Conservation (phyloP, 116 monocot genomes). For the Papilionanthe hybrid region DNA sequence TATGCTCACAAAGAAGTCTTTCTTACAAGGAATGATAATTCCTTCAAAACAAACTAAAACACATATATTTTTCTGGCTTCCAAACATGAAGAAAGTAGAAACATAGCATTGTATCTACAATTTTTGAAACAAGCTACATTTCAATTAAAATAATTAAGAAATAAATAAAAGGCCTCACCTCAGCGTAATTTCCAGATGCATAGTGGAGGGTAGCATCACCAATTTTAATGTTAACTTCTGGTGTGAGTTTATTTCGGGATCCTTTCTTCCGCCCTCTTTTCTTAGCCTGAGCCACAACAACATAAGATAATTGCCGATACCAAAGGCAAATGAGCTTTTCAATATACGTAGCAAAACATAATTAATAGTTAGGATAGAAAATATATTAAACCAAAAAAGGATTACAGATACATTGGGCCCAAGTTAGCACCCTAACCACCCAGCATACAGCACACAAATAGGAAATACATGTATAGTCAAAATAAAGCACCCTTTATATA, state of each 20-base stretch:
- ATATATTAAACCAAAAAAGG: too few species aligned
- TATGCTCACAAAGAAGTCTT: too few species aligned
- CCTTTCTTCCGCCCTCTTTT: conserved; percentile 78
- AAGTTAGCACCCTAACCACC: too few species aligned
- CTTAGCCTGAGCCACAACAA: conserved; percentile 29
- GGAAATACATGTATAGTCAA: too few species aligned
- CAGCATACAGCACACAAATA: too few species aligned
- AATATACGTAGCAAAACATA: background rate
- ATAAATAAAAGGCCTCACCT: conserved; percentile 35
- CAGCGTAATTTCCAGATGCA: conserved; percentile 62
- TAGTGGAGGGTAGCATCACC: conserved; percentile 82
- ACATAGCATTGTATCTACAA: too few species aligned
- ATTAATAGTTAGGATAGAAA: background rate
- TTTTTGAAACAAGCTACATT: too few species aligned
- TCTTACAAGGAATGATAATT: too few species aligned
- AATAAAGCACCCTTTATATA: background rate
- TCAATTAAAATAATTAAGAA: background rate
- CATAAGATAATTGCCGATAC: background rate
- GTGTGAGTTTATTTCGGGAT: conserved; percentile 53
- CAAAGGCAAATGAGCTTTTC: background rate
- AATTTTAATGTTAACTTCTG: conserved; percentile 62
- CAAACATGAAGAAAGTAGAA: too few species aligned
- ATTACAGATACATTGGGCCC: too few species aligned
- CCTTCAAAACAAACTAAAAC: too few species aligned
- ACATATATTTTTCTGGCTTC: too few species aligned